Percentiles rank a stretch among this genome's conserved stretches.
phyloP scores from a whole-genome alignment of 371 early-diverging fungal genomes.

The Mortierella polycephala region DNA sequence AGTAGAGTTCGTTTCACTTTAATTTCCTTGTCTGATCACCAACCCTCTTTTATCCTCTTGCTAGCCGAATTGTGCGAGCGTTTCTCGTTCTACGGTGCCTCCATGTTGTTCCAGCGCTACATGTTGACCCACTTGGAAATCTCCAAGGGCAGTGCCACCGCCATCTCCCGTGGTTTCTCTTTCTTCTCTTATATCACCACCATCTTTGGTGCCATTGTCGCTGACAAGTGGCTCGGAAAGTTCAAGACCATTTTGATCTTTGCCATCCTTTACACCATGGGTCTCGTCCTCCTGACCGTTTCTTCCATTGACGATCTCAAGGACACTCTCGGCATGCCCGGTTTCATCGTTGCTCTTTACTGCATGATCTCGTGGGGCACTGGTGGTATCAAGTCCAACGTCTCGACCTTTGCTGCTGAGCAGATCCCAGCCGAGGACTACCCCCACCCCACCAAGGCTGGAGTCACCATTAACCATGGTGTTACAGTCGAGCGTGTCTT shows the following conservation, averaged over 20 bases:
- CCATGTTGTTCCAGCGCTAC: constrained; percentile 77
- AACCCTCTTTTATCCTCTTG: not conserved
- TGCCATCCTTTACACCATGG: constrained; percentile 71
- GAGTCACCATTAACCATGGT: constrained; percentile 59
- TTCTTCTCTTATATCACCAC: constrained; percentile 87
- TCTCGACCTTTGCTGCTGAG: constrained; percentile 79
- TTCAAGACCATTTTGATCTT: constrained; percentile 82
- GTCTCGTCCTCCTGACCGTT: constrained; percentile 71
- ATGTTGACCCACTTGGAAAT: constrained; percentile 60
- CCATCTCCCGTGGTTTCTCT: constrained; percentile 79
- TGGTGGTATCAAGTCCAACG: constrained; percentile 90
- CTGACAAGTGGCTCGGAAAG: constrained; percentile 86
- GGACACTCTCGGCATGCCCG: constrained; percentile 67
- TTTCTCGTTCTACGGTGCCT: constrained; percentile 82
- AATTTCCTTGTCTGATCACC: not conserved
- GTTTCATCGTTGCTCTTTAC: constrained; percentile 71
- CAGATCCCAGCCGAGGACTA: constrained; percentile 61
- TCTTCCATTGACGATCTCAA: constrained; percentile 67
- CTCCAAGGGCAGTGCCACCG: constrained; percentile 71
- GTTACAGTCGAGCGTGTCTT: constrained; percentile 69
- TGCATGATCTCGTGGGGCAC: constrained; percentile 86
- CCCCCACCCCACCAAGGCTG: constrained; percentile 55
- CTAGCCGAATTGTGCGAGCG: constrained; percentile 73
- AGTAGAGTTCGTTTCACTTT: not conserved
- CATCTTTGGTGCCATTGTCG: constrained; percentile 81